These are phyloP conservation scores for Fragilaria crotonensis DNA, from an alignment of 108 stramenopile genomes.

Conservation along the genomic window DNA sequence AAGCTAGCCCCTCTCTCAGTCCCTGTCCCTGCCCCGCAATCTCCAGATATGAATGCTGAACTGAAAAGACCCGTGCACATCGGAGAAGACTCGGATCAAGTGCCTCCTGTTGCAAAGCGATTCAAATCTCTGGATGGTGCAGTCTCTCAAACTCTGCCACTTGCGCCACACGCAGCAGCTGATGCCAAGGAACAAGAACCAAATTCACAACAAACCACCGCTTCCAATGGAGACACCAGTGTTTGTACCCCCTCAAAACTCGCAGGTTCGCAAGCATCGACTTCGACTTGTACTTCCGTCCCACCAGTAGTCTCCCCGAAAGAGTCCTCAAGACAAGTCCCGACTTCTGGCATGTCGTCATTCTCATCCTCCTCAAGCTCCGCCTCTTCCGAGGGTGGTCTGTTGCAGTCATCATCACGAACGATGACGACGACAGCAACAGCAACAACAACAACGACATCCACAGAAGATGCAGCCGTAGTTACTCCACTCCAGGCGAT, in stretches of 20 bases:
- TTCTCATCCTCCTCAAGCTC: background rate
- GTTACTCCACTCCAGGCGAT: constrained; percentile 39
- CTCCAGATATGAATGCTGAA: background rate
- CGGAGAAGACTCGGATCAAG: background rate
- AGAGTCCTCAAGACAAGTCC: background rate
- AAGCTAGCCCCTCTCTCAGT: too few relatives aligned
- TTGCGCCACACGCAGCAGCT: background rate
- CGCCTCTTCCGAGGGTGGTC: background rate
- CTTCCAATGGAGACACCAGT: too few relatives aligned
- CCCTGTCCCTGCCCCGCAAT: too few relatives aligned
- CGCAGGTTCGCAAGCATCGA: too few relatives aligned
- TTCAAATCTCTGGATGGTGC: background rate
- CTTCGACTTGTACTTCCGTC: background rate
- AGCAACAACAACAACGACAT: background rate
- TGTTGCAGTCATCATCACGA: too few relatives aligned
- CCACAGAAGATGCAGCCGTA: background rate
- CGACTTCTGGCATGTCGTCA: background rate
- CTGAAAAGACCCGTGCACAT: background rate
- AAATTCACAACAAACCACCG: too few relatives aligned
- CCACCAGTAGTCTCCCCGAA: background rate
- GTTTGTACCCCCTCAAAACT: too few relatives aligned
- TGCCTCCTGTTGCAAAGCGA: background rate
- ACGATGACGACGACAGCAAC: too few relatives aligned
- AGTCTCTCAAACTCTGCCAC: background rate
- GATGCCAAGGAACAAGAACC: background rate